Base-by-base conservation (phyloP, 2,329 filamentous ascomycete species). In the Colletotrichum sp. region DNA sequence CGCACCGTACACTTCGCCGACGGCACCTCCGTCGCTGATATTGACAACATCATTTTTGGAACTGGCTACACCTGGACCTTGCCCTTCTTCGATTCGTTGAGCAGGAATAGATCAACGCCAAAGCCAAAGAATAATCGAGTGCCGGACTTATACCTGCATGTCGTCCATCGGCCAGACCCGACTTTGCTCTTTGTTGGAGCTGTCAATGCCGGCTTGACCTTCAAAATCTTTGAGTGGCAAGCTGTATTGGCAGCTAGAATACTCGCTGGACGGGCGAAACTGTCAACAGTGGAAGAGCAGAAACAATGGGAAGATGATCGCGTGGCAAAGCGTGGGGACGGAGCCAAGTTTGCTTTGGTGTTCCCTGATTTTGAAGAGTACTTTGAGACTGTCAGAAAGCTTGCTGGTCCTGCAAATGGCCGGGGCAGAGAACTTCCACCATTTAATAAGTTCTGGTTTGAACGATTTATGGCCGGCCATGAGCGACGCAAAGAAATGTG, bases 171-270 rank as follows among this genome's bases (percentile, higher is more conserved):
- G 24, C 78, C 86, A 18, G 91, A 93, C 75, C 88, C 90, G 0
- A 89, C 86, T 0, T 82, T 93, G 6, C 82, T 89, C 4, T 93
- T 93, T 78, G 85, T 93, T 3, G 91, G 91, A 21, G 91, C 91
- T 5, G 90, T 89, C 0, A 84, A 84, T 3, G 89, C 89, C 0
- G 90, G 90, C 0, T 82, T 94, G 24, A 94, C 92, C 0, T 94
- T 94, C 84, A 93, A 92, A 79, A 88, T 93, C 32, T 93, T 93
- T 70, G 92, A 94, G 82, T 93, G 91, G 90, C 92, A 94, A 79
- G 91, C 91, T 5, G 91, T 93, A 0, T 86, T 91, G 2, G 90
- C 89, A 0, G 91, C 92, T 1, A 85, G 91, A 0, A 81, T 92
- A 2, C 85, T 93, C 0, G 88, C 92, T 0, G 90, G 90, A 0